Evolutionary conservation across 345 rosid genomes (phyloP).

Genomic region (Corymbia maculata): DNA sequence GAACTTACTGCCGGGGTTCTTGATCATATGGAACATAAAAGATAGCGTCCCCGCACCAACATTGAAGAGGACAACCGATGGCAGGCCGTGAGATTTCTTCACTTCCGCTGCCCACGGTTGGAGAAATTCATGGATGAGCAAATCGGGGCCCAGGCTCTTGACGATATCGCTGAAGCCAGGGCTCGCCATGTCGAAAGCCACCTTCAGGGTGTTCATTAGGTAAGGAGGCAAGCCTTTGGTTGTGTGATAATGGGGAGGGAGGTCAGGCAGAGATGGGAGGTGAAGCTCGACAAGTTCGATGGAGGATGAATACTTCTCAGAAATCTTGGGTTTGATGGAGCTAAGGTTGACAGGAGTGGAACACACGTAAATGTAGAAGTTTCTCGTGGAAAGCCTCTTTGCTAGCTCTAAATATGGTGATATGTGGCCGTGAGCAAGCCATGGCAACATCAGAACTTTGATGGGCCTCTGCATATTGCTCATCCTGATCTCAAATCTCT

Average conservation of each 20-base stretch:
- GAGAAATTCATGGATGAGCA: slow-evolving; percentile 22
- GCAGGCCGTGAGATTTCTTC: slow-evolving; percentile 12
- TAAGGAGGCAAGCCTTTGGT: slow-evolving; percentile 24
- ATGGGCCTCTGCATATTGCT: neutral
- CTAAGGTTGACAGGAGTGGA: slow-evolving; percentile 16
- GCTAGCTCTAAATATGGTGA: slow-evolving; percentile 25
- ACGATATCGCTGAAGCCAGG: slow-evolving; percentile 7
- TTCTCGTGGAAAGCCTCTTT: slow-evolving; percentile 13
- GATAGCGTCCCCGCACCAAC: neutral
- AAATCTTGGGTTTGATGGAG: neutral
- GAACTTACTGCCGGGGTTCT: neutral
- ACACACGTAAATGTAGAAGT: slow-evolving; percentile 15
- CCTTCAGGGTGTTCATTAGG: slow-evolving; percentile 15
- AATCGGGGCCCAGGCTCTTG: slow-evolving; percentile 8
- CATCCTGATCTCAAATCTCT: neutral
- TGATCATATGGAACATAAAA: neutral
- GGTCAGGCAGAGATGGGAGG: slow-evolving; percentile 19
- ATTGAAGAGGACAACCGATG: slow-evolving; percentile 6
- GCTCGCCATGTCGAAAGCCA: slow-evolving; percentile 14
- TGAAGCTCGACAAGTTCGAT: slow-evolving; percentile 15
- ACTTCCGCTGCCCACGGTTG: slow-evolving; percentile 25
- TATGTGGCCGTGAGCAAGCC: slow-evolving; percentile 29
- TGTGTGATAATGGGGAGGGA: slow-evolving; percentile 38
- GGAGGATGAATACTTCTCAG: neutral
- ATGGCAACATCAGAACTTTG: slow-evolving; percentile 22